Base-by-base conservation (phyloP, 2,329 filamentous ascomycete species). In the Zasmidium angulare region DNA sequence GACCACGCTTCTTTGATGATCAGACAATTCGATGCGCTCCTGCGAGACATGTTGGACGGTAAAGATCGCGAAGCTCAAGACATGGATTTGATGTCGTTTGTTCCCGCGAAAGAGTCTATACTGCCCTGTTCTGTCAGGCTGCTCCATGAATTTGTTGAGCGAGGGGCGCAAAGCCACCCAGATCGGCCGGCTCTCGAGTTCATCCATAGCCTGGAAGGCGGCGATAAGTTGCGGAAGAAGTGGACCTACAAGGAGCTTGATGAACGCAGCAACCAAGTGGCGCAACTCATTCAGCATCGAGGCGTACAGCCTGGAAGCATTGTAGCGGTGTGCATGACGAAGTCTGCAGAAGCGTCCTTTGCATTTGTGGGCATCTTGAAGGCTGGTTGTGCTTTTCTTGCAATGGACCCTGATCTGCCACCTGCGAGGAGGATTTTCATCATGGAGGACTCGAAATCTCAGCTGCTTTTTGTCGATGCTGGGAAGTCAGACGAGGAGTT, bases 321-420 rank as follows among this genome's bases (percentile, higher is more conserved):
- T 3, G 79, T 96, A 21, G 90, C 86, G 0, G 82, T 93, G 9
- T 91, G 89, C 69, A 96, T 96, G 68, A 86, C 91, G 57, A 96
- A 96, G 71, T 93, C 88, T 61, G 87, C 91, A 0, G 89, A 93
- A 69, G 91, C 91, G 0, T 93, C 90, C 40, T 90, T 95, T 67
- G 84, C 88, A 0, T 92, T 96, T 43, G 77, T 96, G 1, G 91
- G 91, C 0, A 87, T 95, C 55, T 76, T 96, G 29, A 96, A 96
- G 72, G 85, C 89, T 4, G 91, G 91, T 0, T 93, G 89, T 70
- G 85, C 88, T 0, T 96, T 93, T 72, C 81, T 96, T 17, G 90
- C 91, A 0, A 81, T 96, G 10, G 91, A 96, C 69, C 87, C 89
- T 0, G 82, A 82, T 0, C 88, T 91, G 0, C 91, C 91, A 0